These are phyloP conservation scores for Achlya hypogyna DNA, from an alignment of 352 stramenopile genomes.

Conservation along the genomic window DNA sequence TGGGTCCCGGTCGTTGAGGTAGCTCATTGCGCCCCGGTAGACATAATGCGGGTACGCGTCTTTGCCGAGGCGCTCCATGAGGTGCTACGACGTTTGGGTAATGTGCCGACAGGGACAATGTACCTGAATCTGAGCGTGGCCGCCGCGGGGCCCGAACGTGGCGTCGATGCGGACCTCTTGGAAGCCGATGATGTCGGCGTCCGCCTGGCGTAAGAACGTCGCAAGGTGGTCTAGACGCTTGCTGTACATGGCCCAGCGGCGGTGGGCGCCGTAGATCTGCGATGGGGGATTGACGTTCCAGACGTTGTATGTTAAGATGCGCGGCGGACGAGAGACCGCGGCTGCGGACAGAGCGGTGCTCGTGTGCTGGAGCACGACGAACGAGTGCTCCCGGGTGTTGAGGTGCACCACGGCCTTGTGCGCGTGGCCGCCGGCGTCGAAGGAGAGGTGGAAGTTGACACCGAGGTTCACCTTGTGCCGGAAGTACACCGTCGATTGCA, in stretches of 20 bases:
- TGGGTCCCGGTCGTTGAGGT: constrained; percentile 44
- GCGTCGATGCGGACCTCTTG: constrained; percentile 82
- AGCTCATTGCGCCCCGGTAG: constrained; percentile 81
- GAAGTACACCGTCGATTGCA: constrained; percentile 34
- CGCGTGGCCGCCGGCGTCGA: constrained; percentile 46
- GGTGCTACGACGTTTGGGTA: constrained; percentile 25
- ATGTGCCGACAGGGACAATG: not conserved
- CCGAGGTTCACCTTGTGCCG: constrained; percentile 61
- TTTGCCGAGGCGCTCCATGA: constrained; percentile 40
- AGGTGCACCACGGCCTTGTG: constrained; percentile 57
- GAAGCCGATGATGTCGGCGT: constrained; percentile 70
- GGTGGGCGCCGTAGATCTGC: constrained; percentile 43
- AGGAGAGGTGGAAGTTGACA: constrained; percentile 55
- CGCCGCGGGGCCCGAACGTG: constrained; percentile 45
- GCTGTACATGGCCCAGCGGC: constrained; percentile 61
- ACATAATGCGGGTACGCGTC: constrained; percentile 63
- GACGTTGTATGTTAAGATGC: constrained; percentile 82
- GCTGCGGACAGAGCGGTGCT: constrained; percentile 21
- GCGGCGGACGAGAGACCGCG: constrained; percentile 20
- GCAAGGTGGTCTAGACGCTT: constrained; percentile 72
- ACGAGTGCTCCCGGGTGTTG: constrained; percentile 46
- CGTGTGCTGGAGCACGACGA: constrained; percentile 72
- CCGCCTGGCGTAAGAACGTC: constrained; percentile 34
- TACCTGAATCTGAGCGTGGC: constrained; percentile 63
- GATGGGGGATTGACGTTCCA: constrained; percentile 84